Evolutionary conservation across 202 grass and related monocot genomes (phyloP).

Genomic region (Setaria italica): DNA sequence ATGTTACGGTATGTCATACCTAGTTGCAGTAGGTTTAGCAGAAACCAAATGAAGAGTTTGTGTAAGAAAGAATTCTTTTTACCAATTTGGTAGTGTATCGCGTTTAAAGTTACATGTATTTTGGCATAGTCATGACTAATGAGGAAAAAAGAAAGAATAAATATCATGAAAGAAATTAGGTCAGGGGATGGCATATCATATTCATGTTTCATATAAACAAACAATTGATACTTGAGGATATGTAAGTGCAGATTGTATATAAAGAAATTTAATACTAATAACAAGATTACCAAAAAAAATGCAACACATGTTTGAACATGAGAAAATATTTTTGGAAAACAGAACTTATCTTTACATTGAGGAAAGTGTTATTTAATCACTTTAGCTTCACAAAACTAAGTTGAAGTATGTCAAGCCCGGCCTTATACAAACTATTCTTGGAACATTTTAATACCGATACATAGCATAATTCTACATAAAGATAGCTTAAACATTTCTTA

Average conservation of each 20-base stretch:
- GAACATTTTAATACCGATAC: not conserved
- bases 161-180: not conserved
- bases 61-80: not conserved
- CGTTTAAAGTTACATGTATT: not conserved
- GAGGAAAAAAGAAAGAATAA: not conserved
- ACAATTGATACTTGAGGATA: not conserved
- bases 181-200: not conserved
- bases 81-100: not conserved
- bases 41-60: not conserved
- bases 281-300: not conserved
- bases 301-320: not conserved
- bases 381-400: not conserved
- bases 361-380: not conserved
- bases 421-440: no score
- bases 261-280: not conserved
- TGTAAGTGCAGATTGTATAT: not conserved
- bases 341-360: not conserved
- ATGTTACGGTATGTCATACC: not conserved
- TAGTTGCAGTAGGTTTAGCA: slow-evolving; percentile 1
- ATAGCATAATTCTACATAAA: not conserved
- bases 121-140: not conserved
- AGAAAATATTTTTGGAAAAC: not conserved
- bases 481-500: slow-evolving; percentile 51
- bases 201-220: not conserved
- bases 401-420: not conserved